Evolutionary conservation across 768 basidiomycete species (phyloP).

Genomic region (Macrolepiota dolichaula): DNA sequence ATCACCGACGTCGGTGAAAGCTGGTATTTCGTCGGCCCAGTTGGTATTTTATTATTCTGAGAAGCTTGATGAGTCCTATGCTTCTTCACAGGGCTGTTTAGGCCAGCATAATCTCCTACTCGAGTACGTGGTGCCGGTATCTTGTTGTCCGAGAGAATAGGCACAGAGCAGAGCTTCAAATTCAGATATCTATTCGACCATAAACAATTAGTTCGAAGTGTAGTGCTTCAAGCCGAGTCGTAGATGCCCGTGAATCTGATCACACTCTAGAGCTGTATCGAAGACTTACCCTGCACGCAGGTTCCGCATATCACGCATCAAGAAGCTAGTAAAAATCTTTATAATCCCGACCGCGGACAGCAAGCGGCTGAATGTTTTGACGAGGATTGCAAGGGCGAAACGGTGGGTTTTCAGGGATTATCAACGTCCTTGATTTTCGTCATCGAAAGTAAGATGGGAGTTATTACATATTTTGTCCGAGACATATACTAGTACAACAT

Average conservation of each 20-base stretch:
- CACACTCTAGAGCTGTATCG: not conserved
- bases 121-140: not conserved
- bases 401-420: not conserved
- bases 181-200: not conserved
- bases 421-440: no score
- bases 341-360: not conserved
- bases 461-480: not conserved
- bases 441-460: no score
- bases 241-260: no score
- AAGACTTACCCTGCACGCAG: not conserved
- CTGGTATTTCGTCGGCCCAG: not conserved
- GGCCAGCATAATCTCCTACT: not conserved
- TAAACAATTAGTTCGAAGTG: no score
- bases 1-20: not conserved
- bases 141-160: no score
- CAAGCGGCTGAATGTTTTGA: not conserved
- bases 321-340: not conserved
- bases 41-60: not conserved
- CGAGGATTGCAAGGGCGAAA: not conserved
- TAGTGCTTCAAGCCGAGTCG: no score
- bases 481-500: not conserved
- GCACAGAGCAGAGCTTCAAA: not conserved
- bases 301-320: constrained; percentile 1
- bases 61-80: not conserved
- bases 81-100: not conserved